Evolutionary conservation across 2,329 filamentous ascomycete species (phyloP).

Genomic region (Chaetomiaceae sp.): DNA sequence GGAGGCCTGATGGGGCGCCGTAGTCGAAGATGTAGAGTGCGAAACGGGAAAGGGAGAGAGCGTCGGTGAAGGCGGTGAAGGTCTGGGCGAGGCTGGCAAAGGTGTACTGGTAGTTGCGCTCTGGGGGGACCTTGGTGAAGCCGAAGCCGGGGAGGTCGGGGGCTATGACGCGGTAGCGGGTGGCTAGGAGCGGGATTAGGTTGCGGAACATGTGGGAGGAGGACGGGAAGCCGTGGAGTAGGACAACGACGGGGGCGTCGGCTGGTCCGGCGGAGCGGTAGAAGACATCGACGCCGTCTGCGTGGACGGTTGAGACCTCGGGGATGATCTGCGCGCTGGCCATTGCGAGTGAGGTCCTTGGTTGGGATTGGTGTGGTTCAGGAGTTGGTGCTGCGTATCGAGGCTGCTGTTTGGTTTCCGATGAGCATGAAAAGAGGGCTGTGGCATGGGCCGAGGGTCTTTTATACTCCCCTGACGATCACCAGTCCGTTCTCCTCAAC

Average conservation of each 20-base stretch:
- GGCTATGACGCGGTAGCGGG: conserved; percentile 43
- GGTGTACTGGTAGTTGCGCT: conserved; percentile 45
- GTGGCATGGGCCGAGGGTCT: too few species aligned
- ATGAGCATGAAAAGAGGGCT: too few species aligned
- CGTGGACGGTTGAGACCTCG: conserved; percentile 24
- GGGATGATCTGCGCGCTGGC: conserved; percentile 2
- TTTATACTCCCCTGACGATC: too few species aligned
- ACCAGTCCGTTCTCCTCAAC: too few species aligned
- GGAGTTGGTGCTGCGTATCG: neutral
- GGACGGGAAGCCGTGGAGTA: conserved; percentile 44
- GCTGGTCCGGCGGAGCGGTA: conserved; percentile 36
- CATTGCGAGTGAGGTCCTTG: neutral
- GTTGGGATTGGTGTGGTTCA: neutral
- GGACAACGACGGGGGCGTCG: conserved; percentile 35
- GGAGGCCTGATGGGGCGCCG: conserved; percentile 52
- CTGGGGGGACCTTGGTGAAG: conserved; percentile 46
- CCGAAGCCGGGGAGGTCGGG: conserved; percentile 59
- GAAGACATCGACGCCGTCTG: conserved; percentile 38
- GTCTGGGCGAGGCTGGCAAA: conserved; percentile 49
- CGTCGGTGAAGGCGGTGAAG: conserved; percentile 45
- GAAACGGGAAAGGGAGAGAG: conserved; percentile 44
- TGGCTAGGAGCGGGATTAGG: conserved; percentile 39
- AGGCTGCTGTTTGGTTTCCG: too few species aligned
- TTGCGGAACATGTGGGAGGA: conserved; percentile 43
- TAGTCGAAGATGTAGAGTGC: conserved; percentile 61